Evolutionary conservation across 2,329 filamentous ascomycete species (phyloP).

Genomic region (Sclerotinia spermophila): DNA sequence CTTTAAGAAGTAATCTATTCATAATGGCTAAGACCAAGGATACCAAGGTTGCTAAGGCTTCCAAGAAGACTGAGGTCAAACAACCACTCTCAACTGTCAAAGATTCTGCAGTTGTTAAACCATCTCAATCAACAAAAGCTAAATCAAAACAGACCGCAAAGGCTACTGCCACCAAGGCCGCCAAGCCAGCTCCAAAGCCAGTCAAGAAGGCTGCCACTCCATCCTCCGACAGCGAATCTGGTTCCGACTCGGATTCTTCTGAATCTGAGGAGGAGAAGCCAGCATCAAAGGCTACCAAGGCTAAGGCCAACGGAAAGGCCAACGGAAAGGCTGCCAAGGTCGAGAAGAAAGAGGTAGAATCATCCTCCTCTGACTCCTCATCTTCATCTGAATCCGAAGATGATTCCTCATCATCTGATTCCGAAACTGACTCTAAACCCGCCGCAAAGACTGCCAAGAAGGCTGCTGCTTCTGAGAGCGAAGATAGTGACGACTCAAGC

Average conservation of each 20-base stretch:
- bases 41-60: conserved; percentile 55
- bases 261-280: conserved; percentile 37
- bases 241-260: conserved; percentile 34
- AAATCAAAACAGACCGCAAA: conserved; percentile 68
- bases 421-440: conserved; percentile 29
- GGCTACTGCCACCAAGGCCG: conserved; percentile 41
- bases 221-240: conserved; percentile 39
- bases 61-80: conserved; percentile 50
- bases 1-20: conserved; percentile 26
- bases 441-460: conserved; percentile 25
- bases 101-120: conserved; percentile 64
- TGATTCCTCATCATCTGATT: conserved; percentile 24
- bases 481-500: conserved; percentile 32
- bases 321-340: conserved; percentile 19
- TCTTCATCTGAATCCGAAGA: conserved; percentile 31
- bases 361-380: conserved; percentile 35
- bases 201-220: conserved; percentile 42
- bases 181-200: conserved; percentile 33
- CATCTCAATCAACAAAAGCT: conserved; percentile 59
- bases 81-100: conserved; percentile 55
- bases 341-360: conserved; percentile 39
- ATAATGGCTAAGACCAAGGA: conserved; percentile 67
- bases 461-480: conserved; percentile 33
- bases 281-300: conserved; percentile 24
- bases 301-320: conserved; percentile 21